Conservation (phyloP, 768 basidiomycete species). For the Phlegmacium glaucopus region DNA sequence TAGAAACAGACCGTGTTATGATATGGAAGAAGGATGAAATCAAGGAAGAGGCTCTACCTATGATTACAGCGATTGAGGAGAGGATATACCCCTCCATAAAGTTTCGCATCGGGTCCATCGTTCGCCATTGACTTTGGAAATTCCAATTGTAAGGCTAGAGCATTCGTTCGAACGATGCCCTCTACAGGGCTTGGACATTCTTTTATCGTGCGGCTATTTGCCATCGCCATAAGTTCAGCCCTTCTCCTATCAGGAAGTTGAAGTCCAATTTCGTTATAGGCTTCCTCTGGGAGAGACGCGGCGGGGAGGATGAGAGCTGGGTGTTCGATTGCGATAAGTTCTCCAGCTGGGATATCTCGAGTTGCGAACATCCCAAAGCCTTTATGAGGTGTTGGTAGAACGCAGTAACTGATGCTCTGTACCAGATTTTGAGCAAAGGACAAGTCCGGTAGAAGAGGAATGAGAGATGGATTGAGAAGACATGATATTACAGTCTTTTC, state of each 20-base stretch:
- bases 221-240: constrained; percentile 28
- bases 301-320: constrained; percentile 38
- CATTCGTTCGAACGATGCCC: constrained; percentile 44
- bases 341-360: constrained; percentile 27
- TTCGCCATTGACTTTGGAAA: constrained; percentile 18
- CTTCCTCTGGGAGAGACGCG: constrained; percentile 21
- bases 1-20: not conserved
- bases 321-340: constrained; percentile 35
- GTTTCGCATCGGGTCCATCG: constrained; percentile 14
- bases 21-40: not conserved
- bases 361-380: constrained; percentile 37
- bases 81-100: constrained; percentile 42
- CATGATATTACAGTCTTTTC: constrained; percentile 11
- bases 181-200: constrained; percentile 35
- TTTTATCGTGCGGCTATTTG: constrained; percentile 25
- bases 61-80: constrained; percentile 43
- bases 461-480: constrained; percentile 15
- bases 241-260: constrained; percentile 22
- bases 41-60: constrained; percentile 20
- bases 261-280: constrained; percentile 28
- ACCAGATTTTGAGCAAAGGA: constrained; percentile 4
- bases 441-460: constrained; percentile 14
- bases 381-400: constrained; percentile 22
- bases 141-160: constrained; percentile 31
- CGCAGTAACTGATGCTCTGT: constrained; percentile 1